Base-by-base conservation (phyloP, 768 basidiomycete species). In the Lactifluus volemus region DNA sequence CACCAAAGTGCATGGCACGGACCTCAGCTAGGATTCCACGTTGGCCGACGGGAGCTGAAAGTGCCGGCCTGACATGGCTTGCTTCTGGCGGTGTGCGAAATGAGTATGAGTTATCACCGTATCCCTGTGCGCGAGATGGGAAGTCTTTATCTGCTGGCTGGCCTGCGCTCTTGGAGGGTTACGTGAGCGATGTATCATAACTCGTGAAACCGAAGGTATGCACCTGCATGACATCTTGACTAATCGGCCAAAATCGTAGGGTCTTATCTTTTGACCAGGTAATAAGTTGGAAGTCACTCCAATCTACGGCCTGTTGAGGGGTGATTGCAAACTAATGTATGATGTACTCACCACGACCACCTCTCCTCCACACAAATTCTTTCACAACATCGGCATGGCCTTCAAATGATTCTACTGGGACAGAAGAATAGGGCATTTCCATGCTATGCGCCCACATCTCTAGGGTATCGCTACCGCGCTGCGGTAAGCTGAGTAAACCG, bases 331-430 rank as follows among this genome's bases (percentile, higher is more conserved):
- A 34, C 29, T 1, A 45, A 19, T 17, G 29, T 25, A 14, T 10
- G 32, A 34, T 5, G 36, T 57, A 69, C 73, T 21, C 19, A 84
- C 86, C 84, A 63, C 74, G 67, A 5, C 79, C 80, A 2, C 86
- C 81, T 68, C 79, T 83, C 61, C 97, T 77, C 97, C 97, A 99
- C 1, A 99, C 94, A 70, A 96, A 99, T 73, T 99, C 96, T 68
- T 96, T 97, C 19, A 98, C 96, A 2, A 94, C 92, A 64, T 96
- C 93, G 0, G 84, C 81, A 72, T 96, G 93, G 0, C 93, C 94
- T 66, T 90, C 88, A 65, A 95, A 96, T 7, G 78, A 75, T 65
- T 89, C 84, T 5, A 92, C 83, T 1, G 86, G 84, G 10, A 67
- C 70, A 45, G 78, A 75, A 0, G 73, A 72, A 17, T 74, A 34